phyloP scores from a whole-genome alignment of 1,284 basidiomycete species.

The Anthracocystis setariae region DNA sequence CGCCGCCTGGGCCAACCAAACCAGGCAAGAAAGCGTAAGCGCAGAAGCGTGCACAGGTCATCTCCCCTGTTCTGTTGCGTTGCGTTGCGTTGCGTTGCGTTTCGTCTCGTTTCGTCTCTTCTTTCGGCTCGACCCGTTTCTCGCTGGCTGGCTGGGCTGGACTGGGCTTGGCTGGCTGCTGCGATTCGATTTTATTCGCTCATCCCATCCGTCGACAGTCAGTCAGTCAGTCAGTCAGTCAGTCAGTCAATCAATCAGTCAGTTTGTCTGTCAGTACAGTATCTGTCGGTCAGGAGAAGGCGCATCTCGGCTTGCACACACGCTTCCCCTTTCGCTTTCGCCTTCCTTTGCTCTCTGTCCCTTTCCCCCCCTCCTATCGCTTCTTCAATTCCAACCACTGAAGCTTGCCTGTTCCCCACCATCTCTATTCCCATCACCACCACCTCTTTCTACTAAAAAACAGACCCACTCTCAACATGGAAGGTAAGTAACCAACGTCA shows the following conservation, averaged over 20 bases:
- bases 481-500: conserved; percentile 33
- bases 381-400: conserved; percentile 12
- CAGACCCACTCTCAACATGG: conserved; percentile 31
- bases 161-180: too few relatives aligned
- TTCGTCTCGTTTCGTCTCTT: background rate
- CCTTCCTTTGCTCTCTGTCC: background rate
- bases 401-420: conserved; percentile 18
- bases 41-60: conserved; percentile 1
- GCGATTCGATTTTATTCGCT: conserved; percentile 2
- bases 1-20: conserved; percentile 5
- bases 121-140: too few relatives aligned
- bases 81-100: too few relatives aligned
- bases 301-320: conserved; percentile 4
- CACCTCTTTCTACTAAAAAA: conserved; percentile 2
- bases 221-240: too few relatives aligned
- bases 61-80: too few relatives aligned
- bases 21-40: background rate
- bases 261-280: too few relatives aligned
- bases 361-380: background rate
- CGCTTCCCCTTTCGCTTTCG: background rate
- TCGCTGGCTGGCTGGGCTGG: conserved; percentile 4
- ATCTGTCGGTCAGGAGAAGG: background rate
- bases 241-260: too few relatives aligned
- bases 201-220: too few relatives aligned
- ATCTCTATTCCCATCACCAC: conserved; percentile 16